Base-by-base conservation (phyloP, 768 basidiomycete genomes). In the Kwoniella newhampshirensis region DNA sequence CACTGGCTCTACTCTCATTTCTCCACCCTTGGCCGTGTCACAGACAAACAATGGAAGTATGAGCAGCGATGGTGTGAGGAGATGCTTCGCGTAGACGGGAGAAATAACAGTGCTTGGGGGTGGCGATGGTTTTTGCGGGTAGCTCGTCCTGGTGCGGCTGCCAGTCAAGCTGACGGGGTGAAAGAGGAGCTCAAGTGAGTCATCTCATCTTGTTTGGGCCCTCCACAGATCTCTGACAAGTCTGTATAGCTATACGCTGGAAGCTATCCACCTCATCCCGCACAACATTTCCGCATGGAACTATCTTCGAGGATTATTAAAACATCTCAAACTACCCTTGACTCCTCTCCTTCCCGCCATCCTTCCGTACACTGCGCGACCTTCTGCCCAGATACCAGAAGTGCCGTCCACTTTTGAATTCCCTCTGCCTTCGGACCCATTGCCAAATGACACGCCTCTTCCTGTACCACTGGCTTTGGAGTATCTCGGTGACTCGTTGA, bases 91-190 rank as follows among this genome's bases (percentile, higher is more conserved):
- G 78, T 81, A 25, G 94, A 99, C 74, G 81, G 94, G 35, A 78
- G 96, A 67, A 99, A 99, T 77, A 99, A 99, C 73, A 93, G 90
- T 30, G 96, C 89, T 20, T 99, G 96, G 96, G 91, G 41, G 87
- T 92, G 81, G 96, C 91, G 74, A 83, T 92, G 59, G 85, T 89
- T 44, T 89, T 85, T 76, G 82, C 83, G 50, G 85, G 87, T 37
- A 79, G 85, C 60, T 77, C 84, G 65, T 75, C 80, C 51, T 82
- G 84, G n/a, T 82, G 86, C 67, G 80, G 82, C 70, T 84, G 87
- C 61, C 75, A 83, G 57, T 25, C 54, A 51, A 6, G 82, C 82
- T 51, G 80, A 81, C 39, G 78, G 86, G 1, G 67, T 86, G 26
- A 80, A 82, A 68, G 79, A 86, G 49, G 94, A 97, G 76, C 70